Conservation (phyloP, 495 filamentous ascomycete species). For the Penicillium turbatum region DNA sequence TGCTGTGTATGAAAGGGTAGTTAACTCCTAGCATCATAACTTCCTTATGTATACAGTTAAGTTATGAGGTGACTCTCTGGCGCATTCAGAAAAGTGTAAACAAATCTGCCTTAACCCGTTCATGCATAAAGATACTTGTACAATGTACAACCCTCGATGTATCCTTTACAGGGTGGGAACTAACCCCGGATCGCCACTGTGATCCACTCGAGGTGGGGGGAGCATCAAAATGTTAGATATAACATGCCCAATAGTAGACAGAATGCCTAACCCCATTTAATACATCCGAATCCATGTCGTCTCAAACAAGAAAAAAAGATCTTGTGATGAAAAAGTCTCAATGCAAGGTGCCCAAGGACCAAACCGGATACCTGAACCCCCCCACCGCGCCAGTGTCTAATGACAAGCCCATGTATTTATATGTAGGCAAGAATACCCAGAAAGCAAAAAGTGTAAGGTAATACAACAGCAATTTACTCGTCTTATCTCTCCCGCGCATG, state of each 20-base stretch:
- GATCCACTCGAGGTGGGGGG: conserved; percentile 16
- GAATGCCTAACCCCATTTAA: neutral
- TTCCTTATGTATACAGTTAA: too few relatives aligned
- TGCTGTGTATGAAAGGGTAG: neutral
- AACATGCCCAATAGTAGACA: neutral
- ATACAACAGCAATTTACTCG: conserved; percentile 12
- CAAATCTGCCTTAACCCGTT: neutral
- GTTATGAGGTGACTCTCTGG: too few relatives aligned
- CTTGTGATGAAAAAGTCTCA: neutral
- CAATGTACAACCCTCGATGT: neutral
- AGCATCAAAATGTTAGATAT: conserved; percentile 6
- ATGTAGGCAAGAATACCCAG: conserved; percentile 7
- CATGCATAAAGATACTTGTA: neutral
- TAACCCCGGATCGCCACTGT: conserved; percentile 25
- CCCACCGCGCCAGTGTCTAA: conserved; percentile 8
- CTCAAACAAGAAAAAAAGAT: neutral
- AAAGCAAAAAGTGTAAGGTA: conserved; percentile 13
- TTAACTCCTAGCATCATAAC: too few relatives aligned
- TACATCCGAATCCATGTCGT: too few relatives aligned
- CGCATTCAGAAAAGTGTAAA: neutral
- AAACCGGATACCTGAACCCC: neutral
- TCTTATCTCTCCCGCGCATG: conserved; percentile 11
- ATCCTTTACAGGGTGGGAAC: conserved; percentile 2
- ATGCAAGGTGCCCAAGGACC: conserved; percentile 6
- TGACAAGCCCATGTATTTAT: conserved; percentile 11